Evolutionary conservation across 2,329 filamentous ascomycete species (phyloP).

Genomic region (Capronia americana): DNA sequence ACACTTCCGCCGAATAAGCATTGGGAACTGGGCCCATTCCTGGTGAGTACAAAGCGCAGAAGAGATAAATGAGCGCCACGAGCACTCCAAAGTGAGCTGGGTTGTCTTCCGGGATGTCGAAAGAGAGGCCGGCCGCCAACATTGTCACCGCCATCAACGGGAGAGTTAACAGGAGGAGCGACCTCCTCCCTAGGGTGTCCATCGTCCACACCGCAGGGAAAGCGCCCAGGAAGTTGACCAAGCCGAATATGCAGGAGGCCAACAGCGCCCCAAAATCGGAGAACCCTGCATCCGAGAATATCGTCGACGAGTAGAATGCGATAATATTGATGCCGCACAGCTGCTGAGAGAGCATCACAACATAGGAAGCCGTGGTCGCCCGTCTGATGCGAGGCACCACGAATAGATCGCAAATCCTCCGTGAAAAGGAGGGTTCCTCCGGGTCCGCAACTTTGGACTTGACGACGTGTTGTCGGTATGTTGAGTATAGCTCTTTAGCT

Average conservation of each 20-base stretch:
- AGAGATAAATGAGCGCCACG: constrained; percentile 40
- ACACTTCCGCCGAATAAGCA: constrained; percentile 63
- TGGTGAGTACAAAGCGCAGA: constrained; percentile 46
- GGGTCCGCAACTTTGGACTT: constrained; percentile 35
- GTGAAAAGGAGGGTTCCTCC: constrained; percentile 37
- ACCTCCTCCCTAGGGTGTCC: constrained; percentile 65
- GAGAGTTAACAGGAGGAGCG: constrained; percentile 63
- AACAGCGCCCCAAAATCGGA: constrained; percentile 55
- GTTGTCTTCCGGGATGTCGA: constrained; percentile 45
- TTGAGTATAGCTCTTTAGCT: constrained; percentile 61
- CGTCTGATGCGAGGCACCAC: constrained; percentile 44
- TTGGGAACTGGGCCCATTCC: constrained; percentile 60
- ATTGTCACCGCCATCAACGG: constrained; percentile 60
- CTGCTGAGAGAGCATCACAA: constrained; percentile 45
- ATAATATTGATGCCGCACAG: constrained; percentile 68
- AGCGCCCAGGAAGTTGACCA: constrained; percentile 70
- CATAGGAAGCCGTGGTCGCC: constrained; percentile 43
- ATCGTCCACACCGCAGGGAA: constrained; percentile 68
- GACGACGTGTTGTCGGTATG: constrained; percentile 58
- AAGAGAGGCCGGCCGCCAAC: constrained; percentile 50
- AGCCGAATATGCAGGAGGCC: constrained; percentile 66
- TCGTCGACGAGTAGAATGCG: constrained; percentile 71
- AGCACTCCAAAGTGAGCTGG: constrained; percentile 39
- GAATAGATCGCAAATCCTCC: constrained; percentile 44
- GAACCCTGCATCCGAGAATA: constrained; percentile 61